Evolutionary conservation across 2,329 filamentous ascomycete species (phyloP).

Genomic region (Dactylonectria macrodidyma): DNA sequence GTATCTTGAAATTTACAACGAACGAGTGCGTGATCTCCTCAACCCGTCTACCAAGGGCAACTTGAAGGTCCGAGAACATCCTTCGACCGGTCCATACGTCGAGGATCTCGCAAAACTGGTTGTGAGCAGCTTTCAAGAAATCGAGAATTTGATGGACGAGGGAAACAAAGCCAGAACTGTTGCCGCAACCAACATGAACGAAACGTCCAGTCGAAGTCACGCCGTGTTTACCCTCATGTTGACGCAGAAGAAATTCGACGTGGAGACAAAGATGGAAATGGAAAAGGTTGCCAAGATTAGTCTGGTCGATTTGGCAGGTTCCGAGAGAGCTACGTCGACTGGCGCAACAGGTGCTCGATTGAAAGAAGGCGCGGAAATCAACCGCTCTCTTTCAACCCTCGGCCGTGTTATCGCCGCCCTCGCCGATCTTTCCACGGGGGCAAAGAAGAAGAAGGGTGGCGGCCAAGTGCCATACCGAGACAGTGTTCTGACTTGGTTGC

Average conservation of each 20-base stretch:
- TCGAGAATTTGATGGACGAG: conserved; percentile 98
- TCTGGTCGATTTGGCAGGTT: conserved; percentile 97
- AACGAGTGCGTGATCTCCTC: conserved; percentile 93
- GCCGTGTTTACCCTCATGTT: conserved; percentile 97
- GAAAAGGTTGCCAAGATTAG: conserved; percentile 99
- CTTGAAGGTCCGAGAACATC: conserved; percentile 96
- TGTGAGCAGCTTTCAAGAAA: conserved; percentile 93
- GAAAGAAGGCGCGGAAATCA: conserved; percentile 99
- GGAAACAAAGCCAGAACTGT: conserved; percentile 99
- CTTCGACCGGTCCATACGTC: conserved; percentile 96
- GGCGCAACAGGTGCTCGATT: conserved; percentile 94
- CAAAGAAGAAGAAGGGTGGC: conserved; percentile 81
- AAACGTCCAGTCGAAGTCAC: conserved; percentile 97
- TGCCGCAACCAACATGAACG: conserved; percentile 99
- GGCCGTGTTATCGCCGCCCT: conserved; percentile 97
- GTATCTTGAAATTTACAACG: conserved; percentile 99
- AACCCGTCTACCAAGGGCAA: conserved; percentile 97
- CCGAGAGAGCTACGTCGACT: conserved; percentile 96
- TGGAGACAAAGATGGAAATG: conserved; percentile 95
- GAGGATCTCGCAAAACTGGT: conserved; percentile 97
- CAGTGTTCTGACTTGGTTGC: conserved; percentile 93
- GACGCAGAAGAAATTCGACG: conserved; percentile 92
- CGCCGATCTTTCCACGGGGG: conserved; percentile 89
- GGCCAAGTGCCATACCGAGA: conserved; percentile 95
- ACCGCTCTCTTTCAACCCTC: conserved; percentile 94